A percentile compares a stretch with the other conserved stretches of the same genome.
phyloP scores from a whole-genome alignment of 345 rosid genomes.

The Salix dunnii region DNA sequence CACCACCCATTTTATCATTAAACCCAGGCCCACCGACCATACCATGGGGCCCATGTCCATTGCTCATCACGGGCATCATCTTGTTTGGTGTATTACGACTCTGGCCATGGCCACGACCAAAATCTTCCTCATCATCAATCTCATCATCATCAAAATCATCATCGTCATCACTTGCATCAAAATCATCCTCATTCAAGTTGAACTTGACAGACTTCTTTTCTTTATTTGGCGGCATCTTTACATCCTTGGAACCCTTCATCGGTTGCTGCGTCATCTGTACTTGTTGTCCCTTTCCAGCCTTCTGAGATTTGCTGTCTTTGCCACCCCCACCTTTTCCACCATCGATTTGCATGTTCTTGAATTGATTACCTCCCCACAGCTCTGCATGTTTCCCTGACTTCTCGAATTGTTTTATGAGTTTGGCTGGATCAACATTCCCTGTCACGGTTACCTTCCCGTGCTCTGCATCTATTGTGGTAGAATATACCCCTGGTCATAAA shows the following conservation, averaged over 20 bases:
- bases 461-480: slow-evolving; percentile 59
- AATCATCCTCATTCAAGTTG: slow-evolving; percentile 39
- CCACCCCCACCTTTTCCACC: slow-evolving; percentile 28
- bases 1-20: slow-evolving; percentile 16
- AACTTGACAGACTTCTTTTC: slow-evolving; percentile 70
- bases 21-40: slow-evolving; percentile 17
- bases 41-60: slow-evolving; percentile 19
- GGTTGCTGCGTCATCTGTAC: slow-evolving; percentile 34
- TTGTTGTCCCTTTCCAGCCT: slow-evolving; percentile 42
- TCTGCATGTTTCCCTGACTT: slow-evolving; percentile 93
- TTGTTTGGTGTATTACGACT: slow-evolving; percentile 2
- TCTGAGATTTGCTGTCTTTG: slow-evolving; percentile 50
- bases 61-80: slow-evolving; percentile 21
- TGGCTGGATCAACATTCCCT: slow-evolving; percentile 72
- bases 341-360: slow-evolving; percentile 47
- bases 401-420: slow-evolving; percentile 68
- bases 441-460: slow-evolving; percentile 81
- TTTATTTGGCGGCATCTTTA: slow-evolving; percentile 25
- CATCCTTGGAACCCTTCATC: slow-evolving; percentile 46
- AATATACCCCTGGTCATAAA: slow-evolving; percentile 60
- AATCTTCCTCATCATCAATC: slow-evolving; percentile 34
- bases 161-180: slow-evolving; percentile 29
- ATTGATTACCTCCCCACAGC: slow-evolving; percentile 58
- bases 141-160: slow-evolving; percentile 24
- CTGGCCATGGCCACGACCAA: slow-evolving; percentile 34